Base-by-base conservation (phyloP, 225 moss, liverwort and hornwort species). In the Lunularia cruciata region DNA sequence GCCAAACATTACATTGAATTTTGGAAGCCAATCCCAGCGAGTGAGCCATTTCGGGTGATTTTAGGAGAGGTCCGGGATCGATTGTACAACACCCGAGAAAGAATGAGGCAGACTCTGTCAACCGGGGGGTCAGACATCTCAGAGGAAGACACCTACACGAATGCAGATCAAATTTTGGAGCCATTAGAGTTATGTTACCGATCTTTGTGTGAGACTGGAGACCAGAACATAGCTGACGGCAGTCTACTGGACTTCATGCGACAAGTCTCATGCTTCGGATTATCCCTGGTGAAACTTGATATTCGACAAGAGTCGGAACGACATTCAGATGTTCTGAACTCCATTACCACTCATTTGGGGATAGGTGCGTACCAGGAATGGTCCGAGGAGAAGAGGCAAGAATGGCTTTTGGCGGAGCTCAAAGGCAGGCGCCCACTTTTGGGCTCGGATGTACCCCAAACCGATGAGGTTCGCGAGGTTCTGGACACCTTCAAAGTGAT, bases 41-140 rank as follows among this genome's bases (percentile, higher is more conserved):
- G 33, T 19, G 63, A 64, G 37, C 63, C 63, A 36, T 64, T 37
- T 4, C 63, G 63, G 9, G 63, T 36, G 33, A 8, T 64, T 12
- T 39, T 64, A 18, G 6, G 63, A 12, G 63, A 35, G 0, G 38
- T 64, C 25, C 63, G 63, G 33, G 63, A 64, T 42, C 33, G 35
- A 4, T 42, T 64, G 10, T 64, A 64, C n/a, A 13, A 64, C 6
- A 64, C 63, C 1, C 33, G 63, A 39, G 38, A 39, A 42, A 26
- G 63, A 46, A n/a, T n/a, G n/a, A n/a, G 87, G 37, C 87, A 87
- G 62, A 58, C 83, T 30, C 60, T 85, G 75, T 49, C 80, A 2
- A 42, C 36, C 47, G 83, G 87, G 57, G 85, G 85, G 78, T 86
- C 85, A 37, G 87, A 87, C 51, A 87, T 87, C 68, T 76, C 75